Evolutionary conservation across 305 asterid species (phyloP).

Genomic region (Fraxinus albicans): DNA sequence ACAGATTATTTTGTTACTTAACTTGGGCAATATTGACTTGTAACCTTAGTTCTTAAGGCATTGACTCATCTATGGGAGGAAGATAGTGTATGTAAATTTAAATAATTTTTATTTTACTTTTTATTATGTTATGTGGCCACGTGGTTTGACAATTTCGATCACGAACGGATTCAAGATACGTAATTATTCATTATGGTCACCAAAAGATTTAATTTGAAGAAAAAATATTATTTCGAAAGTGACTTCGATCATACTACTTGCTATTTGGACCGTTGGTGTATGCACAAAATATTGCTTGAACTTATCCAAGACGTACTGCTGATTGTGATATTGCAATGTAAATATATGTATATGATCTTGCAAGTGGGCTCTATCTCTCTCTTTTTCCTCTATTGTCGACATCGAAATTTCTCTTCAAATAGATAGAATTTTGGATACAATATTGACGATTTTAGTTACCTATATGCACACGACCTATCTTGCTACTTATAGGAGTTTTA

Average conservation of each 20-base stretch:
- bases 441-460: neutral
- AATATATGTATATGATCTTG: neutral
- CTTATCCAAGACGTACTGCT: neutral
- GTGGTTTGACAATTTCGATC: neutral
- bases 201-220: neutral
- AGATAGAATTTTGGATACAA: neutral
- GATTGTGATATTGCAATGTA: neutral
- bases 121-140: neutral
- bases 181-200: neutral
- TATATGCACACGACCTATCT: neutral
- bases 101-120: neutral
- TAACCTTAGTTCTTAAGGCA: neutral
- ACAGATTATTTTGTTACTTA: no score
- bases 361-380: neutral
- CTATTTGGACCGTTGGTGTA: neutral
- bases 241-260: neutral
- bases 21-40: neutral
- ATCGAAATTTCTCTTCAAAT: neutral
- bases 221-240: neutral
- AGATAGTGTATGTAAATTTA: neutral
- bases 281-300: neutral
- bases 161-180: neutral
- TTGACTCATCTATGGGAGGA: neutral
- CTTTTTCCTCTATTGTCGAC: neutral
- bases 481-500: neutral